These are phyloP conservation scores for Puccinia brachypodii DNA, from an alignment of 1,284 basidiomycete genomes.

Conservation along the genomic window DNA sequence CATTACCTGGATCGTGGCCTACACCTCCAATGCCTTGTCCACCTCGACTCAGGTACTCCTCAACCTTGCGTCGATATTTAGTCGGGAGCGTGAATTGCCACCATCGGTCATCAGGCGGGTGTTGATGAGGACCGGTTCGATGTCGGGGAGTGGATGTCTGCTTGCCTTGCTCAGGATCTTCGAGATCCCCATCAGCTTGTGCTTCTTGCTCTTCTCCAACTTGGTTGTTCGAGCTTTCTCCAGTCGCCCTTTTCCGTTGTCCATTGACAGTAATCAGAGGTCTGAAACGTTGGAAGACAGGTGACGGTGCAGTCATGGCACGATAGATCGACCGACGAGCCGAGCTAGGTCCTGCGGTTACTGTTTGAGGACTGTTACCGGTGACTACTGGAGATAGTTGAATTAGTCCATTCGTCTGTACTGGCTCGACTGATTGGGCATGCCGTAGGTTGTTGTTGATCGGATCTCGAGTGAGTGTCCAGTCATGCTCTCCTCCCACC, in stretches of 20 bases:
- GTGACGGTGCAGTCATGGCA: slow-evolving; percentile 20
- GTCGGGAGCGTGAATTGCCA: slow-evolving; percentile 54
- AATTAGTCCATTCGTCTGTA: background rate
- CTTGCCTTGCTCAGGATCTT: background rate
- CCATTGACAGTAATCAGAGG: slow-evolving; percentile 7
- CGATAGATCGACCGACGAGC: slow-evolving; percentile 18
- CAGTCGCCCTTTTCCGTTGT: background rate
- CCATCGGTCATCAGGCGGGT: slow-evolving; percentile 50
- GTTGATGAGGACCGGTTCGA: background rate
- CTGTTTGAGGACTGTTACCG: background rate
- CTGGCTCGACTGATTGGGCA: background rate
- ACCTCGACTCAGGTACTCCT: slow-evolving; percentile 50
- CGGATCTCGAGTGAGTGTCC: background rate
- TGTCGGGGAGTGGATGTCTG: background rate
- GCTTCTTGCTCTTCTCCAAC: background rate
- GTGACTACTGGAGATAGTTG: background rate
- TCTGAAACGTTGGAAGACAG: slow-evolving; percentile 36
- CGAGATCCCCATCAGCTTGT: background rate
- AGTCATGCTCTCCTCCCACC: background rate
- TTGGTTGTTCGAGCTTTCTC: background rate
- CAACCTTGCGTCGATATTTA: slow-evolving; percentile 52
- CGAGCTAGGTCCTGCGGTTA: background rate
- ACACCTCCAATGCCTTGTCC: slow-evolving; percentile 29
- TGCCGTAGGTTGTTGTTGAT: background rate
- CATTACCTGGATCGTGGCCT: too few relatives aligned